Percentiles rank a stretch among this genome's conserved stretches.
These are phyloP conservation scores for Westerdykella ornata DNA, from an alignment of 2,329 filamentous ascomycete genomes.

Conservation along the genomic window DNA sequence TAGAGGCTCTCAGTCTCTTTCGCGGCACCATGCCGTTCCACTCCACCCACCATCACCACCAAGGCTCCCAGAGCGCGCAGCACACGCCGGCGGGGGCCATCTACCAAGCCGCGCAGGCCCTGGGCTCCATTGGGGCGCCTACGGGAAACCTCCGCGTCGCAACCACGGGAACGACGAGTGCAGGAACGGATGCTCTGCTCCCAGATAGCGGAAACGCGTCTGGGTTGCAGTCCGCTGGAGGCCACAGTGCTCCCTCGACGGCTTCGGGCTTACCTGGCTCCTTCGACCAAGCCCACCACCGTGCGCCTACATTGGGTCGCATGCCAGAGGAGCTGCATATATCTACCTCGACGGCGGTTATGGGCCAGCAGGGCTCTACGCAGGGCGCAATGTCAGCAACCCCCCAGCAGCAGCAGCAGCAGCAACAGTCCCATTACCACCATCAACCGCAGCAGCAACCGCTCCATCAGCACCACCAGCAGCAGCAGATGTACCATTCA, in stretches of 20 bases:
- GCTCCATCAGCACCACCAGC: conserved; percentile 36
- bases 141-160: conserved; percentile 36
- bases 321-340: conserved; percentile 54
- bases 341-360: conserved; percentile 22
- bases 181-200: conserved; percentile 42
- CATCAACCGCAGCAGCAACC: conserved; percentile 28
- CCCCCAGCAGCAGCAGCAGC: conserved; percentile 8
- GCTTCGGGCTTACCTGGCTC: conserved; percentile 30
- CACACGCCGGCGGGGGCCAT: conserved; percentile 40
- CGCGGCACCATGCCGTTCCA: conserved; percentile 35
- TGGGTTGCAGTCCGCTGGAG: conserved; percentile 15
- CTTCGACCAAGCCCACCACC: conserved; percentile 48
- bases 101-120: conserved; percentile 41
- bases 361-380: conserved; percentile 32
- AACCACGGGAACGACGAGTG: conserved; percentile 38
- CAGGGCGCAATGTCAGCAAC: conserved; percentile 4
- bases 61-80: conserved; percentile 11
- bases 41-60: conserved; percentile 25
- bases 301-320: conserved; percentile 43
- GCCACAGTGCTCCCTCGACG: conserved; percentile 26
- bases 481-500: conserved; percentile 45
- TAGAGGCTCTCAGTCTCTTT: not conserved
- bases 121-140: conserved; percentile 45
- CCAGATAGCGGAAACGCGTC: conserved; percentile 32
- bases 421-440: conserved; percentile 29